Conservation (phyloP, 2,329 filamentous ascomycete species). For the Blastomyces gilchristii region DNA sequence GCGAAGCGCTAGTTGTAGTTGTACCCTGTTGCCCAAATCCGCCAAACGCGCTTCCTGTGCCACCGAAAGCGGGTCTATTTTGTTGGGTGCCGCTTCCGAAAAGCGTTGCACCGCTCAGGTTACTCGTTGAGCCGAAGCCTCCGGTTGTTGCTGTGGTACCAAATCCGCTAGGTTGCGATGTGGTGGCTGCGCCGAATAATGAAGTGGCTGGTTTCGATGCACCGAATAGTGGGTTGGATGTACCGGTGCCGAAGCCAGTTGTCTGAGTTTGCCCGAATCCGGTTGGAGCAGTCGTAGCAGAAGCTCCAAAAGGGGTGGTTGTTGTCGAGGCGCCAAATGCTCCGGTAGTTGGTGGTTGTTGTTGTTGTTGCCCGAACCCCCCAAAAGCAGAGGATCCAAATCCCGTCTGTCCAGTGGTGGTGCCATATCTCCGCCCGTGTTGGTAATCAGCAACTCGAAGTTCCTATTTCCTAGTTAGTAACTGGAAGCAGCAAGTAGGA, state of each 20-base stretch:
- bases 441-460: conserved; percentile 76
- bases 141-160: conserved; percentile 25
- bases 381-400: conserved; percentile 60
- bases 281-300: conserved; percentile 28
- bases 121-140: conserved; percentile 26
- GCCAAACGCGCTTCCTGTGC: conserved; percentile 29
- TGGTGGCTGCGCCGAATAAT: conserved; percentile 27
- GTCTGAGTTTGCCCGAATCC: conserved; percentile 38
- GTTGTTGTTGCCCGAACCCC: conserved; percentile 35
- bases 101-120: conserved; percentile 22
- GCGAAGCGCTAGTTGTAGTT: conserved; percentile 25
- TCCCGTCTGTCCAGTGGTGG: conserved; percentile 66
- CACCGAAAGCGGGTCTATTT: conserved; percentile 30
- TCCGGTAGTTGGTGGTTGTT: conserved; percentile 22
- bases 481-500: background rate
- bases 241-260: conserved; percentile 29
- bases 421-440: conserved; percentile 74
- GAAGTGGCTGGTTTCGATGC: conserved; percentile 34
- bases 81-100: conserved; percentile 29
- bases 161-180: conserved; percentile 30
- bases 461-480: conserved; percentile 40
- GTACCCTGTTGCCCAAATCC: conserved; percentile 32
- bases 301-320: conserved; percentile 32
- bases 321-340: conserved; percentile 35
- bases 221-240: conserved; percentile 35